These are phyloP conservation scores for Plasmopara muralis DNA, from an alignment of 352 stramenopile species.

Conservation along the genomic window DNA sequence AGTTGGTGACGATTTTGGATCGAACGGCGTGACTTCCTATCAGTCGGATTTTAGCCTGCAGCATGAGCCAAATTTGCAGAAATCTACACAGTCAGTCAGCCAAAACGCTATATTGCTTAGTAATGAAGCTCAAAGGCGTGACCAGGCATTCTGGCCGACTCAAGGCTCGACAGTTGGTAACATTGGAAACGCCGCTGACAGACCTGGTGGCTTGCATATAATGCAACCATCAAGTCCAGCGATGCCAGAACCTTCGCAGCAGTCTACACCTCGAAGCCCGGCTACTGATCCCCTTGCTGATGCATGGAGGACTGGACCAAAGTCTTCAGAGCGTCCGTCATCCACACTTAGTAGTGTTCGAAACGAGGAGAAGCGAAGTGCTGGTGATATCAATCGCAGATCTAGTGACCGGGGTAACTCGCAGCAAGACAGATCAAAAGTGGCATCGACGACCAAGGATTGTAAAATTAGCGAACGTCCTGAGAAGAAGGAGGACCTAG, in stretches of 20 bases:
- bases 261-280: conserved; percentile 12
- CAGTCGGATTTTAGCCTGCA: conserved; percentile 43
- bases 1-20: conserved; percentile 27
- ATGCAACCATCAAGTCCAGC: conserved; percentile 10
- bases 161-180: conserved; percentile 13
- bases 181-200: conserved; percentile 9
- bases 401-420: conserved; percentile 1
- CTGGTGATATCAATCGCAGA: conserved; percentile 13
- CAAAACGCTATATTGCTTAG: conserved; percentile 32
- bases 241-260: conserved; percentile 10
- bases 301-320: conserved; percentile 29
- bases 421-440: conserved; percentile 10
- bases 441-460: conserved; percentile 9
- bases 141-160: conserved; percentile 31
- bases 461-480: neutral
- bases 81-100: conserved; percentile 7
- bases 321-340: conserved; percentile 14
- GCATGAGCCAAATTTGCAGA: conserved; percentile 29
- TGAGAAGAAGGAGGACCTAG: conserved; percentile 27
- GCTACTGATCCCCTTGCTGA: conserved; percentile 11
- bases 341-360: conserved; percentile 37
- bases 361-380: conserved; percentile 37
- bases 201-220: conserved; percentile 5
- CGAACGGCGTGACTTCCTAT: conserved; percentile 38
- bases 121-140: conserved; percentile 18